Percentiles rank a stretch among this genome's conserved stretches.
Conservation (phyloP, 139 green algal species). For the Mesotaenium endlicherianum region DNA sequence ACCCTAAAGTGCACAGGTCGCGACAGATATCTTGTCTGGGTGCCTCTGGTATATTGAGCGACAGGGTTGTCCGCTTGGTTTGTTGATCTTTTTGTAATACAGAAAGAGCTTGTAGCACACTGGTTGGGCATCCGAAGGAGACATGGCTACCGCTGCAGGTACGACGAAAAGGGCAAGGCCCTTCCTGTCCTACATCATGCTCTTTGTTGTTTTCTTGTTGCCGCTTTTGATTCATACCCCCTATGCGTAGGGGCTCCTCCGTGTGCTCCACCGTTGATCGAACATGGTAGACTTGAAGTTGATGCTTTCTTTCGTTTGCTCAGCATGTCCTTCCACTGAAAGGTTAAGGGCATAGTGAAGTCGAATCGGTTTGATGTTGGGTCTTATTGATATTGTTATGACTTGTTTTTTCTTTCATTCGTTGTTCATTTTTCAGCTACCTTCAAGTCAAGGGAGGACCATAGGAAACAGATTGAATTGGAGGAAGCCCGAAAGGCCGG, state of each 20-base stretch:
- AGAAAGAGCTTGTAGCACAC: no score
- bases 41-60: no score
- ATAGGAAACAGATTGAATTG: slow-evolving; percentile 77
- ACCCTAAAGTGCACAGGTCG: no score
- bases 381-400: background rate
- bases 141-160: slow-evolving; percentile 8
- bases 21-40: no score
- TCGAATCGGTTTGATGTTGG: background rate
- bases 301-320: background rate
- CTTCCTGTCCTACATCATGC: no score
- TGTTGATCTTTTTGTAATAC: no score
- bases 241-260: background rate
- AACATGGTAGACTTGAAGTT: background rate
- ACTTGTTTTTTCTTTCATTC: no score
- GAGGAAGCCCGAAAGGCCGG: slow-evolving; percentile 96
- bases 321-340: background rate
- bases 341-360: background rate
- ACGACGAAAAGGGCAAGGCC: background rate
- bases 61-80: no score
- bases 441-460: slow-evolving; percentile 65
- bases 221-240: background rate
- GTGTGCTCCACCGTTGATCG: background rate
- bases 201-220: background rate
- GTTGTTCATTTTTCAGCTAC: slow-evolving; percentile 9
- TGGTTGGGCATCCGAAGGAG: no score